Conservation (phyloP, 768 basidiomycete genomes). For the Candolleomyces aberdarensis region DNA sequence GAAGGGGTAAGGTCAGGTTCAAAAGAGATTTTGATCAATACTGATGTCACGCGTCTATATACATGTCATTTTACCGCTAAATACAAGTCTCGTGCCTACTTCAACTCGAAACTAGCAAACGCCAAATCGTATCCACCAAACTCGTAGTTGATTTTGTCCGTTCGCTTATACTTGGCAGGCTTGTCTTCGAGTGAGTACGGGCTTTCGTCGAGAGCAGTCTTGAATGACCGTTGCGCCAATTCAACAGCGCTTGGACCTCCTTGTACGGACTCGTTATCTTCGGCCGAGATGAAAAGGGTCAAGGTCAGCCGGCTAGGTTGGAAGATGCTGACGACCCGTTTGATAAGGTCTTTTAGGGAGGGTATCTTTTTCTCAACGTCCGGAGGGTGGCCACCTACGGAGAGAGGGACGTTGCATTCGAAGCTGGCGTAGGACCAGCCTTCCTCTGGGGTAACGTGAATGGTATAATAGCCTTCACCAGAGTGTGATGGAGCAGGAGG, state of each 20-base stretch:
- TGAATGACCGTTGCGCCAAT: slow-evolving; percentile 72
- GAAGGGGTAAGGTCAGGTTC: background rate
- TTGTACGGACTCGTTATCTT: slow-evolving; percentile 49
- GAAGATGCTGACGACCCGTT: slow-evolving; percentile 90
- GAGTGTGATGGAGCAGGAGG: slow-evolving; percentile 15
- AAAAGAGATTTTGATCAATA: background rate
- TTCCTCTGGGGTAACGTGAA: slow-evolving; percentile 97
- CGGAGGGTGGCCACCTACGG: slow-evolving; percentile 15
- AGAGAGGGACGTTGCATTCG: slow-evolving; percentile 92
- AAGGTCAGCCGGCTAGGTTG: slow-evolving; percentile 82
- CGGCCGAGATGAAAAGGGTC: slow-evolving; percentile 85
- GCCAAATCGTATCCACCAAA: slow-evolving; percentile 91
- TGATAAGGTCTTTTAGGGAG: slow-evolving; percentile 76
- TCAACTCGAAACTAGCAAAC: slow-evolving; percentile 79
- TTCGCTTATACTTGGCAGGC: slow-evolving; percentile 60
- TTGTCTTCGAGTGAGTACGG: background rate
- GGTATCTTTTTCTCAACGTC: slow-evolving; percentile 46
- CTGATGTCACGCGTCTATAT: background rate
- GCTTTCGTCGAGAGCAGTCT: slow-evolving; percentile 48
- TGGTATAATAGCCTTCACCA: slow-evolving; percentile 94
- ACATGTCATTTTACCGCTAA: background rate
- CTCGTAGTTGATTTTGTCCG: slow-evolving; percentile 98
- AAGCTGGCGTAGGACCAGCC: slow-evolving; percentile 99
- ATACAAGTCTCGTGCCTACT: slow-evolving; percentile 13
- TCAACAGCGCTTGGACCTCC: slow-evolving; percentile 52